phyloP scores from a whole-genome alignment of 1,284 basidiomycete species.

The Moniliophthora roreri region DNA sequence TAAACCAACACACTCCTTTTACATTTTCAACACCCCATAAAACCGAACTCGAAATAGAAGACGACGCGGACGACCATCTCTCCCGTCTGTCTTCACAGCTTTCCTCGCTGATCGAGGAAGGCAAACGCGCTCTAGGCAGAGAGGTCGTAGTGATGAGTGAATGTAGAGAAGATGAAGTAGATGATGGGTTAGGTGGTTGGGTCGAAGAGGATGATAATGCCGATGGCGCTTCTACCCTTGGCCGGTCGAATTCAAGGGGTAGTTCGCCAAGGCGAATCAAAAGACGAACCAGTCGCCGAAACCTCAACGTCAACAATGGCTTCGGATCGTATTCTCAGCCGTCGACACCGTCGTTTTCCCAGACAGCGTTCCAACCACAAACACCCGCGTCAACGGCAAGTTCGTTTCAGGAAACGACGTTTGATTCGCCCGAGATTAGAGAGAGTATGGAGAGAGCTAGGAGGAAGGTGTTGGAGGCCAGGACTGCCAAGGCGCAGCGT shows the following conservation, averaged over 20 bases:
- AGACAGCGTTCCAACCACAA: background rate
- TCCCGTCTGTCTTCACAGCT: slow-evolving; percentile 43
- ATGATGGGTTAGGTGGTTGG: slow-evolving; percentile 72
- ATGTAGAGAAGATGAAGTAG: slow-evolving; percentile 66
- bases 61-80: slow-evolving; percentile 59
- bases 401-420: slow-evolving; percentile 34
- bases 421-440: slow-evolving; percentile 59
- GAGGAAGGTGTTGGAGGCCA: slow-evolving; percentile 21
- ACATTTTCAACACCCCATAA: slow-evolving; percentile 26
- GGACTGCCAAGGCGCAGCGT: background rate
- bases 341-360: background rate
- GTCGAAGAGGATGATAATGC: slow-evolving; percentile 54
- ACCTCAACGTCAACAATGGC: too few relatives aligned
- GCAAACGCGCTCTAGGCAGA: slow-evolving; percentile 64
- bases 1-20: slow-evolving; percentile 32
- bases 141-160: slow-evolving; percentile 77
- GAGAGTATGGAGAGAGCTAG: slow-evolving; percentile 67
- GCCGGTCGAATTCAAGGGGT: background rate
- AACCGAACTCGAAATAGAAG: slow-evolving; percentile 26
- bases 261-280: background rate
- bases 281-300: background rate
- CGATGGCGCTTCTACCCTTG: too few relatives aligned
- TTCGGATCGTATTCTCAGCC: background rate
- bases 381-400: background rate
- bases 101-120: slow-evolving; percentile 67